These are phyloP conservation scores for Penicillium sp. DNA, from an alignment of 2,329 filamentous ascomycete genomes.

Conservation along the genomic window DNA sequence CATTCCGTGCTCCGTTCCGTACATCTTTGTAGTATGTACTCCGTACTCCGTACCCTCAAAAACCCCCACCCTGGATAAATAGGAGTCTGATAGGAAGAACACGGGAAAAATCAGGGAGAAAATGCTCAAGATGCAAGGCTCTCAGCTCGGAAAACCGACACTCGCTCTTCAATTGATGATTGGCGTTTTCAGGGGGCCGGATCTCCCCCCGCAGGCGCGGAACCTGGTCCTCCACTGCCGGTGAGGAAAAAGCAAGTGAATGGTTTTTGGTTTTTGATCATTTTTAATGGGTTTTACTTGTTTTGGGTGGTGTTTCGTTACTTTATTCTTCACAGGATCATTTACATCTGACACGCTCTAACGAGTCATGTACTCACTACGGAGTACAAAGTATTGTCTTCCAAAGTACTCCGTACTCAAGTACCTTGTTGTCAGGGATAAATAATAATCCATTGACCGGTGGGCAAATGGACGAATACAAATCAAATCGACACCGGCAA, in stretches of 20 bases:
- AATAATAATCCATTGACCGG: not conserved
- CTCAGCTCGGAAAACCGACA: slow-evolving; percentile 29
- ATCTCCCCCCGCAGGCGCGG: slow-evolving; percentile 31
- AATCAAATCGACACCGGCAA: not conserved
- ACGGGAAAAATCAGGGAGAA: slow-evolving; percentile 22
- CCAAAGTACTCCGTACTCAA: not conserved
- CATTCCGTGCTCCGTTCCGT: no score
- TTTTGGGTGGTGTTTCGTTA: not conserved
- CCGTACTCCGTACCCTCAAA: not conserved
- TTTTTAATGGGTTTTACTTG: not conserved
- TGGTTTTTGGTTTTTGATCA: not conserved
- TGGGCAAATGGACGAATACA: not conserved
- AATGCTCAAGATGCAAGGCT: slow-evolving; percentile 29
- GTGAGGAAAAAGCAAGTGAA: slow-evolving; percentile 21
- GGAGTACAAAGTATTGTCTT: no score
- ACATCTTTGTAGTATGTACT: no score
- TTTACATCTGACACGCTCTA: not conserved
- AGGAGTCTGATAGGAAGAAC: slow-evolving; percentile 18
- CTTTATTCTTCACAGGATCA: not conserved
- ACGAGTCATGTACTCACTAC: not conserved
- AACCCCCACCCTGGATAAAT: not conserved
- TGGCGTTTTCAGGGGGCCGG: slow-evolving; percentile 19
- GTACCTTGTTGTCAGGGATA: not conserved
- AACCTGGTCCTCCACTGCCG: slow-evolving; percentile 28
- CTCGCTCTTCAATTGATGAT: slow-evolving; percentile 23